Percentiles rank a stretch among this genome's conserved stretches.
These are phyloP conservation scores for Rhizopus stolonifer DNA, from an alignment of 371 early-diverging fungal species.

Conservation along the genomic window DNA sequence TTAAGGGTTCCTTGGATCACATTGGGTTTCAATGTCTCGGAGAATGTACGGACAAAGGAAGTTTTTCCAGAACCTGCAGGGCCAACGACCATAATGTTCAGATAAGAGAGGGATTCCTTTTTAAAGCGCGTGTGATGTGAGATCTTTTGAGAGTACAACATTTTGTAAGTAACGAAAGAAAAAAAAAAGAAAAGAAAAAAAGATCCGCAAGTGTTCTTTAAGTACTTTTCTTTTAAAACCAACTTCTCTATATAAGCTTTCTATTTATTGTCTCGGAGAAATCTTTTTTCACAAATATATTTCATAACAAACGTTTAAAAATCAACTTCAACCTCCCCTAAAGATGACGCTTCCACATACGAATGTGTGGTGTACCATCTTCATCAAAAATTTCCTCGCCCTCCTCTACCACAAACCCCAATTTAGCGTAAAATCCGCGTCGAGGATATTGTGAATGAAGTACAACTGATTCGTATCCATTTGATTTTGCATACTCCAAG, in stretches of 20 bases:
- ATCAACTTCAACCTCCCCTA: neutral
- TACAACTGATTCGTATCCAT: conserved; percentile 20
- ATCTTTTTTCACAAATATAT: neutral
- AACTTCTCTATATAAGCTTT: neutral
- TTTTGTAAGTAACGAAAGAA: conserved; percentile 6
- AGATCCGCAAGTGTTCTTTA: neutral
- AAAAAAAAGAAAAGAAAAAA: neutral
- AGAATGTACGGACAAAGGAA: conserved; percentile 79
- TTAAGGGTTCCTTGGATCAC: conserved; percentile 31
- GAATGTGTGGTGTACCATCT: conserved; percentile 46
- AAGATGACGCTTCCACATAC: conserved; percentile 33
- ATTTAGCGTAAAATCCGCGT: conserved; percentile 42
- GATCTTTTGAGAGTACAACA: conserved; percentile 31
- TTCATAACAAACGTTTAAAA: neutral
- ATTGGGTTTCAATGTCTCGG: conserved; percentile 42
- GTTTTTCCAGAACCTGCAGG: conserved; percentile 75
- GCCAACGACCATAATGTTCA: conserved; percentile 74
- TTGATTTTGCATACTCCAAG: conserved; percentile 16
- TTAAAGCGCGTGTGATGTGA: conserved; percentile 24
- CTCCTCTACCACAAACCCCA: conserved; percentile 37
- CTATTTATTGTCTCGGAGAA: neutral
- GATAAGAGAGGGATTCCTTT: conserved; percentile 42
- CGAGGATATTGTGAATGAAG: conserved; percentile 41
- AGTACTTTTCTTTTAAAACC: neutral
- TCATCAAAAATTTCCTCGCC: conserved; percentile 37